These are phyloP conservation scores for Symbiodinium natans DNA, from an alignment of 73 alveolate species.

Conservation along the genomic window DNA sequence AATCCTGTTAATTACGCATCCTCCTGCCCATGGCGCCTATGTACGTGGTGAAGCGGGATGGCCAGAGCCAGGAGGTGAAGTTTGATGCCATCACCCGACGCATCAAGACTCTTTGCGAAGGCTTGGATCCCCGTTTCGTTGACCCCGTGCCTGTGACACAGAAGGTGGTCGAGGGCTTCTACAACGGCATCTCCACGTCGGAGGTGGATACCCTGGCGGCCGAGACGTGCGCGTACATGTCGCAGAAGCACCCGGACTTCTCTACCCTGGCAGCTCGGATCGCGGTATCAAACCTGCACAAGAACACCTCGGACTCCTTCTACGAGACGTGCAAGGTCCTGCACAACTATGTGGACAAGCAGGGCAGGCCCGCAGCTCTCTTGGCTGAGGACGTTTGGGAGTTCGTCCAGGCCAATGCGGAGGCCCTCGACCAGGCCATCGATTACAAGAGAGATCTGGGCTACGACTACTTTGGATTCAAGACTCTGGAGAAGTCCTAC, in stretches of 20 bases:
- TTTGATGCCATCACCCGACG: constrained; percentile 95
- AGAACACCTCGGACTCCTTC: constrained; percentile 97
- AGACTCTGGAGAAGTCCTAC: constrained; percentile 95
- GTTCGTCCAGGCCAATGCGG: constrained; percentile 94
- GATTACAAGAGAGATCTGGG: constrained; percentile 33
- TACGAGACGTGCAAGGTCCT: constrained; percentile 32
- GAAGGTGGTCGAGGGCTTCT: constrained; percentile 94
- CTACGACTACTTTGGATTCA: constrained; percentile 91
- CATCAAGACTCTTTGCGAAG: constrained; percentile 94
- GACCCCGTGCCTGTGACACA: constrained; percentile 68
- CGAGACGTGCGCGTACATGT: constrained; percentile 96
- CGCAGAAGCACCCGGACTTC: constrained; percentile 97
- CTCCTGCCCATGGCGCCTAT: neutral
- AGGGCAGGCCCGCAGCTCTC: constrained; percentile 75
- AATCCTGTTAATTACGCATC: no score
- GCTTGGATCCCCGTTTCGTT: constrained; percentile 79
- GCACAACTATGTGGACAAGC: constrained; percentile 38
- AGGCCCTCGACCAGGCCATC: constrained; percentile 95
- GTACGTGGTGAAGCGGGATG: constrained; percentile 96
- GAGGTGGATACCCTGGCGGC: constrained; percentile 98
- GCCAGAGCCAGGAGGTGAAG: constrained; percentile 94
- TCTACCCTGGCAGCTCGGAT: constrained; percentile 98
- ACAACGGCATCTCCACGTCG: constrained; percentile 97
- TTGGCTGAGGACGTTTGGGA: constrained; percentile 94
- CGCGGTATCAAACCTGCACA: constrained; percentile 98